Evolutionary conservation across 1,284 basidiomycete genomes (phyloP), one percentile per base, ranked within the genome.

Genomic region (Ganoderma sp.): DNA sequence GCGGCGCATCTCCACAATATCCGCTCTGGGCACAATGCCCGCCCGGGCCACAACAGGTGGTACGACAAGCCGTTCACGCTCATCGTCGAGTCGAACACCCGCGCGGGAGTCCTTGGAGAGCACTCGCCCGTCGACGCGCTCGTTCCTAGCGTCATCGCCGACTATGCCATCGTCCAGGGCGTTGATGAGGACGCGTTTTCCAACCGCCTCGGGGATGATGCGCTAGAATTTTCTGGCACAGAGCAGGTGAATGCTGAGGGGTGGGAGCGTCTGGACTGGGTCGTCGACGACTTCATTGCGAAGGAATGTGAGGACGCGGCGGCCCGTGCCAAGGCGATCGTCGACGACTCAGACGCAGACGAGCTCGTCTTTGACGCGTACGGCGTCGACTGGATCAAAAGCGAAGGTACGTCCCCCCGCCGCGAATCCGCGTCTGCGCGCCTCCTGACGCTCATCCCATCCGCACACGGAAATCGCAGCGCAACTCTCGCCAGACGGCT

Each of bases 121-220:
- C 97, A 98, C 80, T 94, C 95, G 3, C 93, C 95, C 0, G 91
- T 92, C 67, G 97, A 99, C 73, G 97, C 97, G 0, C 83, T 99
- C 12, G 90, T 98, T 1, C 96, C 97, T 0, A 95, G 93, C 72
- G 93, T 97, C 63, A 88, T 95, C n/a, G 89, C 90, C 52, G 96
- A 98, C 76, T 97, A 93, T 75, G 90, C 90, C 1, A 82, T 96
- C 48, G 87, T 88, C 1, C 85, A 91, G 73, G 84, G 84, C 10
- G 83, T 93, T 3, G 87, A 90, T 66, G 76, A 78, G 10, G 77
- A 81, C n/a, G 73, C 76, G 43, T 85, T 84, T 73, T 19, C 59
- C 0, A 56, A 41, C 14, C 66, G 19, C 59, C 39, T 34, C 1
- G 19, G 50, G 25, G 28, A 10, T 32, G 43, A 50, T 15, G n/a